Percentiles rank a stretch among this genome's conserved stretches.
Evolutionary conservation across 306 rosid genomes (phyloP).

Genomic region (Lathyrus oleraceus): DNA sequence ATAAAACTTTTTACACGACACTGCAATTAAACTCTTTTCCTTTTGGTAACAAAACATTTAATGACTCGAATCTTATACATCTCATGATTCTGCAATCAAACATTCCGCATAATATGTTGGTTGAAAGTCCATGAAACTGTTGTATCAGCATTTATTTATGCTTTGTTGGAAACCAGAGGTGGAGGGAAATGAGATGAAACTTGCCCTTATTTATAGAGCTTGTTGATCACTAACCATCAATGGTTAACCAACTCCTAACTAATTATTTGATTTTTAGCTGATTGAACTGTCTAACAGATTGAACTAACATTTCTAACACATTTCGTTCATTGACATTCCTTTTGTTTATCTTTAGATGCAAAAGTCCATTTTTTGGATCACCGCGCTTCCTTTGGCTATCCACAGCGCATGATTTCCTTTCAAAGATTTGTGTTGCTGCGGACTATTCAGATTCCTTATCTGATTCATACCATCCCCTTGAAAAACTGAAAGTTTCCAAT

Average conservation of each 20-base stretch:
- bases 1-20: too few relatives aligned
- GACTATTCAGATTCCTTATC: constrained; percentile 89
- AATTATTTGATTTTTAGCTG: background rate
- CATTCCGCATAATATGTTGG: constrained; percentile 18
- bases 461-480: constrained; percentile 93
- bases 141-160: constrained; percentile 12
- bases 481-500: constrained; percentile 65
- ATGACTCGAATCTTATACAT: constrained; percentile 6
- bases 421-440: constrained; percentile 88
- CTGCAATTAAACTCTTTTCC: too few relatives aligned
- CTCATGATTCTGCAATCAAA: constrained; percentile 22
- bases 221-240: background rate
- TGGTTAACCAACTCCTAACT: constrained; percentile 1
- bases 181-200: constrained; percentile 3
- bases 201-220: background rate
- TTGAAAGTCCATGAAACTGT: constrained; percentile 12
- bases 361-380: constrained; percentile 56
- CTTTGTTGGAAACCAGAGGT: constrained; percentile 16
- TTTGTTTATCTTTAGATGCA: constrained; percentile 55
- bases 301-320: constrained; percentile 4
- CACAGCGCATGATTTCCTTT: constrained; percentile 60
- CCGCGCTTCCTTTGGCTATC: constrained; percentile 62
- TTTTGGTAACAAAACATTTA: too few relatives aligned
- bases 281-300: background rate
- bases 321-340: constrained; percentile 34